A percentile compares a stretch with the other conserved stretches of the same genome.
phyloP scores from a whole-genome alignment of 1,284 basidiomycete genomes.

The Tylopilus sp. region DNA sequence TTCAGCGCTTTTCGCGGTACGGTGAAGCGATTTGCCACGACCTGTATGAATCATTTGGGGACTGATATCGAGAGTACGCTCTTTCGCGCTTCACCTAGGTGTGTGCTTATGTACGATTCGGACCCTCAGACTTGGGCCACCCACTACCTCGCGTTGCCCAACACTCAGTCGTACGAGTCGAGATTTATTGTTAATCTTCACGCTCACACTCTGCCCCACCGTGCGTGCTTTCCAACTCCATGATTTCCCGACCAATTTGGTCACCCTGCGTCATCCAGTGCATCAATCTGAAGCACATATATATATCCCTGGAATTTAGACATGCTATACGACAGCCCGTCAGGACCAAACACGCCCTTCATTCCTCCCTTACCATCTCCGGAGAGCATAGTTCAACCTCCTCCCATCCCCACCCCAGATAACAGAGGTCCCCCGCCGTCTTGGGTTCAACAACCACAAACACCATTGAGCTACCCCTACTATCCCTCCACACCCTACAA shows the following conservation, averaged over 20 bases:
- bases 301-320: conserved; percentile 22
- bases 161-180: conserved; percentile 15
- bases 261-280: conserved; percentile 17
- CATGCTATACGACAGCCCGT: conserved; percentile 32
- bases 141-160: not conserved
- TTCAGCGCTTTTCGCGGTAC: not conserved
- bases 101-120: conserved; percentile 4
- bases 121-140: conserved; percentile 6
- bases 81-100: not conserved
- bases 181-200: conserved; percentile 5
- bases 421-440: conserved; percentile 15
- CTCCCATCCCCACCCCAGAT: conserved; percentile 27
- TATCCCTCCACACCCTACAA: conserved; percentile 30
- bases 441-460: conserved; percentile 29
- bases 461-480: conserved; percentile 30
- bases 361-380: conserved; percentile 34
- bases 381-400: conserved; percentile 25
- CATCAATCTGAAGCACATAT: conserved; percentile 18
- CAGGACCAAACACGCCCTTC: conserved; percentile 32
- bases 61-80: conserved; percentile 7
- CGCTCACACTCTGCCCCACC: conserved; percentile 1
- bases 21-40: conserved; percentile 3
- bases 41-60: not conserved
- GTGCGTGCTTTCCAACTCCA: conserved; percentile 13
- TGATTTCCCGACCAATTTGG: conserved; percentile 5